Base-by-base conservation (phyloP, 768 basidiomycete genomes). In the Leccinum sublutescens region DNA sequence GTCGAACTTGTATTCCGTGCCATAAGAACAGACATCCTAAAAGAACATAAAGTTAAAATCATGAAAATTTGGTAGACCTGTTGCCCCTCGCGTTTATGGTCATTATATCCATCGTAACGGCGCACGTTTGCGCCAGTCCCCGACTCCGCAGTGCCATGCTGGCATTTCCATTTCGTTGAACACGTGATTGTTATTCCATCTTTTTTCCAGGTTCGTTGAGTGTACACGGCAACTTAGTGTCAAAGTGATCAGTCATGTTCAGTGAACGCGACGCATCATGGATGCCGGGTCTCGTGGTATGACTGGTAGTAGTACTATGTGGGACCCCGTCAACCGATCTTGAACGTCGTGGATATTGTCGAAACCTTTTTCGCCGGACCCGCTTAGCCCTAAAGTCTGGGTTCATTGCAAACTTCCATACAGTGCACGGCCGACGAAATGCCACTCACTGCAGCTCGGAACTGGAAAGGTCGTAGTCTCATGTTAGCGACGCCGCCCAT, bases 301-400 rank as follows among this genome's bases (percentile, higher is more conserved):
- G 47, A 48, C 47, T 48, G 7, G 19, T 21, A 48, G 17, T 17
- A n/a, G n/a, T 43, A 43, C 8, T 33, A 33, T 62, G 60, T 56
- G 64, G 27, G 40, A 66, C 4, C 54, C 62, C 2, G 8, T 49
- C 23, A 73, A 21, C 72, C 73, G 75, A 15, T 54, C 50, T 43
- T 66, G 59, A 0, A 73, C 72, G 14, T 75, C 73, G 8, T 58
- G 34, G 2, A 73, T 48, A 6, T 56, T 72, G 47, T 73, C 71
- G 17, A 75, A 73, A 3, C 73, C 73, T 52, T 72, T 73, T 14
- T 66, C 70, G 9, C 73, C 75, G 17, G 65, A 59, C 29, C 72
- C 73, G 52, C 71, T 73, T n/a, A 73, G 43, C 12, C 72, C 71
- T 23, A 50, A 48, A 7, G 65, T 75, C 70, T 73, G 27, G 25